Evolutionary conservation across 2,329 filamentous ascomycete genomes (phyloP), one percentile per base, ranked within the genome.

Genomic region (Monilinia polystroma): DNA sequence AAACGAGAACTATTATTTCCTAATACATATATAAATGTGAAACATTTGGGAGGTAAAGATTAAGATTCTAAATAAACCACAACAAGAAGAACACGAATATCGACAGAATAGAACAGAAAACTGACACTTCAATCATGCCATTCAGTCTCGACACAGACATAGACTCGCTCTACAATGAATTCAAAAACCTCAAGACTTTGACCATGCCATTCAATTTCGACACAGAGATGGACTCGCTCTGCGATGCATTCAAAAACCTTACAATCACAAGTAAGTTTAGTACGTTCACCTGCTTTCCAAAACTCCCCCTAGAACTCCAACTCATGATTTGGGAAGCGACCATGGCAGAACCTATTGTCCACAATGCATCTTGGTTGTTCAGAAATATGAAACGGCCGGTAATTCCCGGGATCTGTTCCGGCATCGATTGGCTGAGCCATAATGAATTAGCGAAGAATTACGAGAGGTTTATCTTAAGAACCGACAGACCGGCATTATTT

Each of bases 301-400:
- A n/a, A 18, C 57, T 59, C 2, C 20, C 41, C 20, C 2, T 10
- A 11, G 57, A 59, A 49, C 26, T 59, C 47, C 43, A 59, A 35
- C 18, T 59, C 12, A 35, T 23, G 6, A 35, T 59, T 43, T 59
- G 57, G 57, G 32, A 47, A 49, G 26, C 32, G 43, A 43, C 43
- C 26, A 59, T 59, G 26, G 43, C 43, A 16, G 26, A 49, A 3
- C 43, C 43, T 16, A 23, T 59, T 23, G 11, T 47, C 18, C 43
- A 59, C 14, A 26, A 59, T 23, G 3, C 32, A 29, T 14, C 5
- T 32, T 35, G 43, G 26, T 4, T 32, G 3, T 1, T 32, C 3
- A 5, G 1, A 6, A 2, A 32, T 12, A 0, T 29, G 11, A 4
- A 0, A 1, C 10, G 32, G 26, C 26, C 20, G 12, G 4, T 35